Evolutionary conservation across 208 protist species (phyloP).

Genomic region (Entamoeba invadens): DNA sequence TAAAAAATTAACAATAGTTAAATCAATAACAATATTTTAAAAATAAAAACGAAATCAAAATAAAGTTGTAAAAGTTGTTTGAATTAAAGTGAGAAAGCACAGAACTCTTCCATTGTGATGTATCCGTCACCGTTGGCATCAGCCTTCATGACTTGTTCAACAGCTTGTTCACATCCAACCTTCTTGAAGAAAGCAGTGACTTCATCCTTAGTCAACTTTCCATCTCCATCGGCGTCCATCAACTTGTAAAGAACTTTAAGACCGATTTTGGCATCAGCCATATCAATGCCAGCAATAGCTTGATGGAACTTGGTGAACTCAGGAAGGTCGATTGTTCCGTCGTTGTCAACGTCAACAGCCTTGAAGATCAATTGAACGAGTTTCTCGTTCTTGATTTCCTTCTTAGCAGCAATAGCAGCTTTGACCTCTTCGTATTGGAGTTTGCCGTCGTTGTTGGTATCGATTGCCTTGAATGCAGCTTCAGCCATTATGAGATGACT

Average conservation of each 20-base stretch:
- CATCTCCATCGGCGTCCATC: neutral
- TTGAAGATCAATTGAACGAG: neutral
- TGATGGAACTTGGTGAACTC: neutral
- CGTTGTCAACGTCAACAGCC: neutral
- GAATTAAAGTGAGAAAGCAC: neutral
- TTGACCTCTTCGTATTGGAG: neutral
- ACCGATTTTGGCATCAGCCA: neutral
- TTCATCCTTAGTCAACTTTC: neutral
- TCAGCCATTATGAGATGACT: neutral
- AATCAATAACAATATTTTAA: too few relatives aligned
- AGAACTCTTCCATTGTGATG: neutral
- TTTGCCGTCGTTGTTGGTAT: neutral
- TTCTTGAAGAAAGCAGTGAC: neutral
- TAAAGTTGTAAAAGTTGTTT: too few relatives aligned
- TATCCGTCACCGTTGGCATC: neutral
- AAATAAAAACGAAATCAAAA: too few relatives aligned
- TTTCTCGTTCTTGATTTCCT: neutral
- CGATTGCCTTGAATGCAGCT: neutral
- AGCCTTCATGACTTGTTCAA: neutral
- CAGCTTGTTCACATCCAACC: neutral
- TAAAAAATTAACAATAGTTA: too few relatives aligned
- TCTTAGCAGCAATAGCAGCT: neutral
- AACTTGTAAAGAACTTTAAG: neutral
- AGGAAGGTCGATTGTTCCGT: neutral
- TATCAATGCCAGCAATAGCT: neutral